These are phyloP conservation scores for Gossypium turneri DNA, from an alignment of 345 rosid genomes.

Conservation along the genomic window DNA sequence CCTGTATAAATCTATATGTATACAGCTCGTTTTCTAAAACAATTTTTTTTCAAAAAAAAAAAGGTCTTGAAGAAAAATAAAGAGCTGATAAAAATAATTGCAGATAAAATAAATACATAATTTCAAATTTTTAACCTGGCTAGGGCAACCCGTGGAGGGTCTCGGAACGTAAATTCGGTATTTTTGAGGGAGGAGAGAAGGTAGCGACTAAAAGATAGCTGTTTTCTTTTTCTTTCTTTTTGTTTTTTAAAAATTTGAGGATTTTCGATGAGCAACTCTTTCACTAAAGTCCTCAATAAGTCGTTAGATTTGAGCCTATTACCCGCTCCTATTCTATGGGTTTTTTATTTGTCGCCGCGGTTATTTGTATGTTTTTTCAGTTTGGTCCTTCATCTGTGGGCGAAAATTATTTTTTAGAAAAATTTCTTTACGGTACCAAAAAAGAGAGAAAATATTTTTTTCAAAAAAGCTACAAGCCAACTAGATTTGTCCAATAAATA, in stretches of 20 bases:
- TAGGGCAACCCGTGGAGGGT: slow-evolving; percentile 22
- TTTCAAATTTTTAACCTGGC: slow-evolving; percentile 4
- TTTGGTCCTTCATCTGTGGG: too few relatives aligned
- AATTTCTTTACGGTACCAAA: too few relatives aligned
- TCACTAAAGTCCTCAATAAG: too few relatives aligned
- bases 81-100: neutral
- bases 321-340: too few relatives aligned
- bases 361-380: too few relatives aligned
- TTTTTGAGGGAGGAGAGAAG: slow-evolving; percentile 15
- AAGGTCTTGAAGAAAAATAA: neutral
- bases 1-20: neutral
- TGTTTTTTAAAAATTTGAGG: neutral
- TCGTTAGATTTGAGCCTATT: too few relatives aligned
- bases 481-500: too few relatives aligned
- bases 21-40: neutral
- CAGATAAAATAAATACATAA: neutral
- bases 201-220: neutral
- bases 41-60: neutral
- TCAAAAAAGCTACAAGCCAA: too few relatives aligned
- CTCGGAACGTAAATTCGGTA: slow-evolving; percentile 13
- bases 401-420: too few relatives aligned
- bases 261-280: too few relatives aligned
- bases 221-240: neutral
- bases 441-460: too few relatives aligned
- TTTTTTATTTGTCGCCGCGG: too few relatives aligned